Base-by-base conservation (phyloP, 1,284 basidiomycete genomes). In the Rugiboletus extremiorientalis region DNA sequence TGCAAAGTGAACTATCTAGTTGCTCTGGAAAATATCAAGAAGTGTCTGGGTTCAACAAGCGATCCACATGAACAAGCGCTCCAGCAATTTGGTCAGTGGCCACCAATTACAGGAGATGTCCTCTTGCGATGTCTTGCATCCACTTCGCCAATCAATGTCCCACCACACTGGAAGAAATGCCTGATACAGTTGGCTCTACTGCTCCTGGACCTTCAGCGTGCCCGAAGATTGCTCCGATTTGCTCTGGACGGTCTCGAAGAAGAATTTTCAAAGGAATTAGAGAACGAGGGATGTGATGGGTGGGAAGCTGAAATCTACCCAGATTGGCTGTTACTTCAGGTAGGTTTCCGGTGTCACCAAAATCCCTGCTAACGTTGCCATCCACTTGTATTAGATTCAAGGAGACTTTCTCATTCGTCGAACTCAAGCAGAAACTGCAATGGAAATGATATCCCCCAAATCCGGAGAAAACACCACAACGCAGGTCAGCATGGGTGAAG, bases 391-490 rank as follows among this genome's bases (percentile, higher is more conserved):
- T 16, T 6, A 46, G 44, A 4, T 46, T 23, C 44, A 46, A 45
- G 28, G 44, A 9, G 22, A 45, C 1, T 45, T 45, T 31, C 12
- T 23, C 12, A 22, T 72, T 15, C 74, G 81, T 6, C 59, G 68
- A 3, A 42, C 77, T 16, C 82, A 83, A 58, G 61, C 66, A 10
- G 52, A 65, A 1, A 66, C 79, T 11, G 76, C 81, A 1, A 48
- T 61, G 23, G 72, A 81, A 44, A 83, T 84, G 79, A 79, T 81
- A 10, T 56, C 59, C 0, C 81, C 82, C 7, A 28, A 27, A 83
- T 33, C 30, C 2, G 22, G 44, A 5, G 44, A 16, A 22, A 46
- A 31, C 9, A 30, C 44, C 11, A 15, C 27, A 0, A 31, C 31
- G 22, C 44, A 46, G n/a, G n/a, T 46, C 30, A 46, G 23, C 10